These are phyloP conservation scores for Kwoniella heveanensis DNA, from an alignment of 768 basidiomycete species.

Conservation along the genomic window DNA sequence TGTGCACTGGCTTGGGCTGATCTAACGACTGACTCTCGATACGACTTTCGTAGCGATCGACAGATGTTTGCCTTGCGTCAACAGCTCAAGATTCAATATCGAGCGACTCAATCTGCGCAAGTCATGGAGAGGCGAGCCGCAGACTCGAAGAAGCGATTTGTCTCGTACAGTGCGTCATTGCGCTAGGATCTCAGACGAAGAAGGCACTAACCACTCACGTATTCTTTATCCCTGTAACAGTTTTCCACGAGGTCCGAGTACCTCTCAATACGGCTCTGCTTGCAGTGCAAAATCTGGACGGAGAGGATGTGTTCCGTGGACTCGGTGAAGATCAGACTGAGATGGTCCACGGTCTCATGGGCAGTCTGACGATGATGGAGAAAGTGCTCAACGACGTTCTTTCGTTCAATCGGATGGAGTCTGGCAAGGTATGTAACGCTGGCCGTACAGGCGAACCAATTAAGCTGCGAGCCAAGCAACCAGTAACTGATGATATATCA, in stretches of 20 bases:
- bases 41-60: constrained; percentile 58
- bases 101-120: constrained; percentile 72
- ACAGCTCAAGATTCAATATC: constrained; percentile 73
- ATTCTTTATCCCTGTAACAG: neutral
- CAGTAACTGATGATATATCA: too few species aligned
- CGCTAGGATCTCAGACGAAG: neutral
- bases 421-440: constrained; percentile 50
- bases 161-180: constrained; percentile 50
- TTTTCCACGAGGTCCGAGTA: constrained; percentile 61
- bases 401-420: constrained; percentile 54
- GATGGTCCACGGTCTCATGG: constrained; percentile 74
- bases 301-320: constrained; percentile 68
- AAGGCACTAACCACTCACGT: neutral
- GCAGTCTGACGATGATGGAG: constrained; percentile 54
- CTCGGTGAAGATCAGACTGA: constrained; percentile 69
- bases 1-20: neutral
- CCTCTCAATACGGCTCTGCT: constrained; percentile 66
- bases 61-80: constrained; percentile 70
- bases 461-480: too few species aligned
- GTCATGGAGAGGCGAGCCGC: constrained; percentile 69
- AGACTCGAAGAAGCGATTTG: constrained; percentile 79
- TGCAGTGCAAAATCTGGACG: constrained; percentile 90
- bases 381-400: constrained; percentile 57
- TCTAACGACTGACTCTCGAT: neutral
- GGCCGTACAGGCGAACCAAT: too few species aligned